A percentile compares a stretch with the other conserved stretches of the same genome.
phyloP scores from a whole-genome alignment of 2,329 filamentous ascomycete species.

The Aspergillus brunneoviolaceus region DNA sequence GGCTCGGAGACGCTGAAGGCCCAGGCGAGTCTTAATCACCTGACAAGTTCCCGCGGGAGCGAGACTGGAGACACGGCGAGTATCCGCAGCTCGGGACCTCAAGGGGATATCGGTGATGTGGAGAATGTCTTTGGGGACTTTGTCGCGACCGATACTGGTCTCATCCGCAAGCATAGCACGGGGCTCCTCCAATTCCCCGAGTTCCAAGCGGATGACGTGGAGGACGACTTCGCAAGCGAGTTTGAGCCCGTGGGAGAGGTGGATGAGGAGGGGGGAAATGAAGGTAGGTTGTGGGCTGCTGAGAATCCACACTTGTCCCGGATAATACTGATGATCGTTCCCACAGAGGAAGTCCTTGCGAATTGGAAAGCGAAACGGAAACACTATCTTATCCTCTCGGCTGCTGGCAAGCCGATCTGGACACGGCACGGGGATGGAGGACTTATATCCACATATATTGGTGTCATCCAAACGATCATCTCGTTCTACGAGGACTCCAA shows the following conservation, averaged over 20 bases:
- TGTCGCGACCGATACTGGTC: slow-evolving; percentile 43
- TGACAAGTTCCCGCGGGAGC: slow-evolving; percentile 49
- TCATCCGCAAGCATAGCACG: slow-evolving; percentile 40
- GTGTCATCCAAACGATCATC: slow-evolving; percentile 94
- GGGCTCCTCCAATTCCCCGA: slow-evolving; percentile 37
- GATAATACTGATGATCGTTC: slow-evolving; percentile 11
- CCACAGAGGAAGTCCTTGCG: slow-evolving; percentile 53
- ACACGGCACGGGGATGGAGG: slow-evolving; percentile 89
- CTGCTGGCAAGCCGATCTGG: slow-evolving; percentile 95
- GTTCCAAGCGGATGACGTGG: slow-evolving; percentile 50
- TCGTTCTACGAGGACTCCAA: slow-evolving; percentile 86
- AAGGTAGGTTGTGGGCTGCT: slow-evolving; percentile 46
- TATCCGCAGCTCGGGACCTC: slow-evolving; percentile 52
- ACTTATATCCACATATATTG: slow-evolving; percentile 89
- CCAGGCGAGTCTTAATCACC: slow-evolving; percentile 40
- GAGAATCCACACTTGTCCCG: neutral
- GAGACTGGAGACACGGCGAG: slow-evolving; percentile 53
- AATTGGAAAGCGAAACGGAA: slow-evolving; percentile 92
- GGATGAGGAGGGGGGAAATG: slow-evolving; percentile 53
- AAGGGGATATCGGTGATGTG: slow-evolving; percentile 65
- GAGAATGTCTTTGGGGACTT: slow-evolving; percentile 79
- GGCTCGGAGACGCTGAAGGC: slow-evolving; percentile 31
- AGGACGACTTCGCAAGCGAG: slow-evolving; percentile 70
- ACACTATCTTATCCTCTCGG: slow-evolving; percentile 94
- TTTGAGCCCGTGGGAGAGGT: slow-evolving; percentile 70